Conservation (phyloP, 768 basidiomycete genomes). For the Chalciporus sphaerocephalus region DNA sequence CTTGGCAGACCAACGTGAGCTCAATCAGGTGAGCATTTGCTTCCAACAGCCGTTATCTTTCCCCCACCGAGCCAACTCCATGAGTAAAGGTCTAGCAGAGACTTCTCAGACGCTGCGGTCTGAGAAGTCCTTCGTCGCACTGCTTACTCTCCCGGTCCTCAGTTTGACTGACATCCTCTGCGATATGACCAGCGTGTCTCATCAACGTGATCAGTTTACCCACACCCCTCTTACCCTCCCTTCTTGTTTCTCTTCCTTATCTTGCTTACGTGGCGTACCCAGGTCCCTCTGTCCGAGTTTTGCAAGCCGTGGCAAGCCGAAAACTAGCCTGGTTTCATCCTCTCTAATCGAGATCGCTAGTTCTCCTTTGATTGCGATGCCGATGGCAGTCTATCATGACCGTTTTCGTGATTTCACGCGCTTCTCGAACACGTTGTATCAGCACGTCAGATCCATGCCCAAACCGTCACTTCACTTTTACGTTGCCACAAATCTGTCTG, state of each 20-base stretch:
- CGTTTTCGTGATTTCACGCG: conserved; percentile 32
- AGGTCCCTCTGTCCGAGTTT: conserved; percentile 9
- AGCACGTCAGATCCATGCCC: conserved; percentile 33
- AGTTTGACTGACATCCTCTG: conserved; percentile 5
- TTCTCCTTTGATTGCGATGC: conserved; percentile 23
- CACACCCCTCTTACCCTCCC: conserved; percentile 20
- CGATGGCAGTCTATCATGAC: conserved; percentile 32
- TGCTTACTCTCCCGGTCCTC: conserved; percentile 21
- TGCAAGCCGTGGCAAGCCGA: conserved; percentile 17
- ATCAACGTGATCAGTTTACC: conserved; percentile 17
- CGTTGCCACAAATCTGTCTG: conserved; percentile 25
- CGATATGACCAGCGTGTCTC: conserved; percentile 21
- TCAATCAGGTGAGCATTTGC: conserved; percentile 3
- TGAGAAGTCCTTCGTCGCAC: conserved; percentile 23
- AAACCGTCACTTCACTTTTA: conserved; percentile 30
- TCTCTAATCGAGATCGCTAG: conserved; percentile 22
- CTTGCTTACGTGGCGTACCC: conserved; percentile 5
- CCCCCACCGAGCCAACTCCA: conserved; percentile 9
- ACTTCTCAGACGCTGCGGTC: conserved; percentile 20
- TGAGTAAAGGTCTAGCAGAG: conserved; percentile 20
- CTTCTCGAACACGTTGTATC: conserved; percentile 34
- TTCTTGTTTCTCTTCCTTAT: conserved; percentile 1
- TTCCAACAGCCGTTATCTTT: conserved; percentile 21
- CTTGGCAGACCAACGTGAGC: conserved; percentile 22
- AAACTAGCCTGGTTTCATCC: conserved; percentile 11